Base-by-base conservation (phyloP, 805 yeast species). In the Starmerella lactis-condensi region DNA sequence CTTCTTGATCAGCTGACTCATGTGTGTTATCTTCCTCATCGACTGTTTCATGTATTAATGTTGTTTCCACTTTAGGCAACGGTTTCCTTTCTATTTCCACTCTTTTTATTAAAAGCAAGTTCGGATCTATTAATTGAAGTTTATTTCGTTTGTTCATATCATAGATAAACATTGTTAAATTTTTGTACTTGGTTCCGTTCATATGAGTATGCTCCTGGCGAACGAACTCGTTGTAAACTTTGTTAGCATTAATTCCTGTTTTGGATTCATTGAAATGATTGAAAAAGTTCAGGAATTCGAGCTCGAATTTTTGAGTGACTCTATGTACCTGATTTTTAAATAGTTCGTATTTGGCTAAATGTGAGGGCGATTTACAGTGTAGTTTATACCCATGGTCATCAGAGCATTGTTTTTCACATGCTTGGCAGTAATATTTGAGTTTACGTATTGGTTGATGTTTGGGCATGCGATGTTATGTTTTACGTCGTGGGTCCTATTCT, bases 341-440 rank as follows among this genome's bases (percentile, higher is more conserved):
- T n/a, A 48, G 45, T 13, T 54, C 58, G 12, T 69, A 65, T 31
- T 66, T 67, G 13, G 67, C 65, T 28, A 65, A 53, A 49, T 89
- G 99, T 2, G 76, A 61, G 27, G 77, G 79, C n/a, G 92, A 72
- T 39, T 64, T 62, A n/a, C 74, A 63, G 51, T 89, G 99, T 45
- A 85, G 75, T 45, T 76, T 75, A 59, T 77, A 89, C 17, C 98
- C 99, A 54, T 89, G 85, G 39, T 77, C 92, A 51, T 91, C 99
- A 33, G 95, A 59, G 51, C 96, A 83, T 55, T 89, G 99, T 47
- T 85, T 81, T 48, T 65, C 69, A 47, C 99, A 89, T 3, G 79
- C 64, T 51, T 60, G 96, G 52, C 99, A 89, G 53, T 82, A 91
- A 63, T 69, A 85, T 38, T 69, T 63, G 31, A 89, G 65, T 47